Evolutionary conservation across 2,329 filamentous ascomycete species (phyloP), one percentile per base, ranked within the genome.

Genomic region (Sporothrix dimorphospora): DNA sequence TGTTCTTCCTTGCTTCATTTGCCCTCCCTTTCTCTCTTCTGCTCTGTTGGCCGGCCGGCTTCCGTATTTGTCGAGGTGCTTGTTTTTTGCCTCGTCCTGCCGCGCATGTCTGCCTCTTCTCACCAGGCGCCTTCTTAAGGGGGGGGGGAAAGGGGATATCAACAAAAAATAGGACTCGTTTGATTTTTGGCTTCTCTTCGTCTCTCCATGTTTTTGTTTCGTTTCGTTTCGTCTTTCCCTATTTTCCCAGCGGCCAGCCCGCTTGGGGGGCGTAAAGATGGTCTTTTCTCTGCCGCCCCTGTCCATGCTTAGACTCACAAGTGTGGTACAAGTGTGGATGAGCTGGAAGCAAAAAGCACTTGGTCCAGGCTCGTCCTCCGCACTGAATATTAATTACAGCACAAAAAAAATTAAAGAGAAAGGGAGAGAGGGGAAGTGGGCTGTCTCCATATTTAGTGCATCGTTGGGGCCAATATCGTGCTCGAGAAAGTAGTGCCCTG

Each of bases 391-490:
- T n/a, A n/a, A n/a, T n/a, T n/a, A n/a, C n/a, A n/a, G n/a, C 34
- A 57, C 12, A 19, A 30, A 4, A 14, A 24, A 42, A 24, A 24
- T 21, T n/a, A 27, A 24, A 42, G 8, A 11, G 8, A 65, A 45
- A 7, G n/a, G 61, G 30, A 45, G 42, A 19, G 24, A 51, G 24
- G 42, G 24, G 16, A 34, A 49, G 42, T 2, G 24, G 24, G 16
- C 24, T 16, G 63, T 67, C 24, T 51, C 42, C 63, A 67, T 67
- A 5, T n/a, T 21, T 51, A 49, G 63, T 51, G 45, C 63, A 30
- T 24, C 61, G 61, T 65, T 47, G 61, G 61, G 40, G 40, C 61
- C 14, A 65, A 65, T 27, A 65, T 65, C 61, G 24, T 47, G 61
- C 61, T 40, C 34, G 19, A 61, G 34, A 11, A 40, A 61, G 34